Conservation (phyloP, 2,329 filamentous ascomycete species). For the Microascus cirrosus region DNA sequence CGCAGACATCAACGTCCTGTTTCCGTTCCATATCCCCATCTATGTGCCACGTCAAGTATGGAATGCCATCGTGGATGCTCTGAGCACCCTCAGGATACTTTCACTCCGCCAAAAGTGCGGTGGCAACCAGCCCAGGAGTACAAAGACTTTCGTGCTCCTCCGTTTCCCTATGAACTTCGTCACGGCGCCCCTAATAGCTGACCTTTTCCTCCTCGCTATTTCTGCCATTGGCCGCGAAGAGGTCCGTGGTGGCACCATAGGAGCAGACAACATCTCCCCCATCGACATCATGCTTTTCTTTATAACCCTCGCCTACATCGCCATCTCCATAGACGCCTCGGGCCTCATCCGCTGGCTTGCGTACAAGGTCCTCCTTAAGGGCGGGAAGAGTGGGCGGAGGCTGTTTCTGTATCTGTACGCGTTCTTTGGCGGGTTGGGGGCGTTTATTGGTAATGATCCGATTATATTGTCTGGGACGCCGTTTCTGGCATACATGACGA, state of each 20-base stretch:
- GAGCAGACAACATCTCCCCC: constrained; percentile 53
- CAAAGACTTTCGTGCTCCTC: constrained; percentile 33
- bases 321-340: constrained; percentile 66
- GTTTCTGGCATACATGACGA: constrained; percentile 67
- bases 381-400: constrained; percentile 53
- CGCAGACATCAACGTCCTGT: constrained; percentile 60
- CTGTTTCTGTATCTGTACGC: constrained; percentile 64
- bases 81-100: constrained; percentile 36
- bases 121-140: constrained; percentile 16
- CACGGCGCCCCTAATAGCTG: constrained; percentile 59
- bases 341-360: constrained; percentile 61
- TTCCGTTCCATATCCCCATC: constrained; percentile 55
- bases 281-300: constrained; percentile 69
- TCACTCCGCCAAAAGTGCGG: constrained; percentile 20
- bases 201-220: constrained; percentile 61
- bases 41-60: constrained; percentile 41
- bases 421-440: constrained; percentile 59
- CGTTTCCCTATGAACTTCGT: constrained; percentile 58
- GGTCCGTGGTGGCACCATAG: constrained; percentile 57
- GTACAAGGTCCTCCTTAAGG: constrained; percentile 58
- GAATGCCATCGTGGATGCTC: constrained; percentile 27
- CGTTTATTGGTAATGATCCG: constrained; percentile 64
- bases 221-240: constrained; percentile 54
- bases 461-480: constrained; percentile 65
- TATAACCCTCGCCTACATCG: constrained; percentile 62